Evolutionary conservation across 2,329 filamentous ascomycete species (phyloP), one percentile per base, ranked within the genome.

Genomic region (Sporothrix protearum): DNA sequence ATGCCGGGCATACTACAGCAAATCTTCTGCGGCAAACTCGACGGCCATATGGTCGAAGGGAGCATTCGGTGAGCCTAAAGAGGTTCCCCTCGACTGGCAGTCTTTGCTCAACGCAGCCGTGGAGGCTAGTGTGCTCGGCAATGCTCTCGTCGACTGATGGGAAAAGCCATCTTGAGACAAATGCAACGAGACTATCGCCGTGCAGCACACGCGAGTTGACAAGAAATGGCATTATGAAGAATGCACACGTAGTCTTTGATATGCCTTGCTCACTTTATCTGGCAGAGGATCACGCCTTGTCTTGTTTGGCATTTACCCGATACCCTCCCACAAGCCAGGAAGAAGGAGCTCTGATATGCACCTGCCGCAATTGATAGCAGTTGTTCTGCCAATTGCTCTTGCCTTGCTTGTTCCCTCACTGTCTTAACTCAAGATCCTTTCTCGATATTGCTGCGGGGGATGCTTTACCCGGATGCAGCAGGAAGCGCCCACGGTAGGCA

Each of bases 401-500:
- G 39, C 57, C 57, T 33, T 63, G 57, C 14, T 25, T 63, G 25
- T 42, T 22, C 36, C 3, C 57, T 8, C 30, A 22, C 36, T 14
- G 7, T 19, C n/a, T n/a, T n/a, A n/a, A 25, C 36, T 5, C 59
- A 45, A 3, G n/a, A 28, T 28, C 12, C 12, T 12, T 9, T 9
- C 1, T 28, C 19, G 42, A 28, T 16, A 64, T 64, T 64, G 22
- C 36, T 45, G 59, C 59, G 42, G 59, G 59, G n/a, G 36, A 14
- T 16, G 36, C n/a, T 28, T 45, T 64, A 64, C 28, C 59, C 59
- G 59, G 59, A 64, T 64, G 22, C 36, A 64, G 59, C 28, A 64
- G 59, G 59, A 42, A 42, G 55, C 30, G 39, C 7, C 55, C 30
- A 10, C 55, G 59, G 45, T 42, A 63, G 59, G 12, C 59, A 0